Conservation (phyloP, 768 basidiomycete genomes). For the Dacryopinax primogenitus region DNA sequence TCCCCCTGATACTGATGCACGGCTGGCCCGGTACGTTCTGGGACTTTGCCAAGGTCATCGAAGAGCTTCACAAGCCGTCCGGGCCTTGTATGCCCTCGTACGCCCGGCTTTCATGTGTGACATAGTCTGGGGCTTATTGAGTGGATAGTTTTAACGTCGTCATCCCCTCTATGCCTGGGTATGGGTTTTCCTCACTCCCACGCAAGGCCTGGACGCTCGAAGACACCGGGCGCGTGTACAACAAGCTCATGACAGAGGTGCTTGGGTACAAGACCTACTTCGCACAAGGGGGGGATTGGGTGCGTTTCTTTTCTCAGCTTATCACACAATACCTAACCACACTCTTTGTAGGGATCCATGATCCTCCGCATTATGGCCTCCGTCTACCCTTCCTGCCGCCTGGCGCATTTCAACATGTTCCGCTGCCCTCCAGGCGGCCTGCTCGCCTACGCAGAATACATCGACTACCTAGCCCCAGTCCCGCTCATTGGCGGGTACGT, state of each 20-base stretch:
- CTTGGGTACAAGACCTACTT: conserved; percentile 16
- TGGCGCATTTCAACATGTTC: conserved; percentile 21
- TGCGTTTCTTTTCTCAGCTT: background rate
- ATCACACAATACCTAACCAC: background rate
- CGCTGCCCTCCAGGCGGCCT: conserved; percentile 10
- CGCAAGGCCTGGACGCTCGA: conserved; percentile 14
- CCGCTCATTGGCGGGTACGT: background rate
- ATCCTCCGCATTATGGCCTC: conserved; percentile 17
- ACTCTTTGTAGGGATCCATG: conserved; percentile 14
- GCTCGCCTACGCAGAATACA: background rate
- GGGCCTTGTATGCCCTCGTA: conserved; percentile 16
- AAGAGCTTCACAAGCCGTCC: conserved; percentile 14
- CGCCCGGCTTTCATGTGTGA: background rate
- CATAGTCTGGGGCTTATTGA: background rate
- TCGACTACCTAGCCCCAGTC: background rate
- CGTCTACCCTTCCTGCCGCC: conserved; percentile 13
- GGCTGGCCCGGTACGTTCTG: conserved; percentile 27
- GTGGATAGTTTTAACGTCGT: conserved; percentile 25
- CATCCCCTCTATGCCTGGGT: conserved; percentile 28
- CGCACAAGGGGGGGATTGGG: conserved; percentile 19
- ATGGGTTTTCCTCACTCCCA: conserved; percentile 27
- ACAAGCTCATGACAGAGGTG: conserved; percentile 17
- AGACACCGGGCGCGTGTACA: conserved; percentile 14
- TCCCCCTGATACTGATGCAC: conserved; percentile 15
- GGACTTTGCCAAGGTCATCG: conserved; percentile 19